A percentile compares a stretch with the other conserved stretches of the same genome.
These are phyloP conservation scores for Parmelia sp. DNA, from an alignment of 495 filamentous ascomycete species.

Conservation along the genomic window DNA sequence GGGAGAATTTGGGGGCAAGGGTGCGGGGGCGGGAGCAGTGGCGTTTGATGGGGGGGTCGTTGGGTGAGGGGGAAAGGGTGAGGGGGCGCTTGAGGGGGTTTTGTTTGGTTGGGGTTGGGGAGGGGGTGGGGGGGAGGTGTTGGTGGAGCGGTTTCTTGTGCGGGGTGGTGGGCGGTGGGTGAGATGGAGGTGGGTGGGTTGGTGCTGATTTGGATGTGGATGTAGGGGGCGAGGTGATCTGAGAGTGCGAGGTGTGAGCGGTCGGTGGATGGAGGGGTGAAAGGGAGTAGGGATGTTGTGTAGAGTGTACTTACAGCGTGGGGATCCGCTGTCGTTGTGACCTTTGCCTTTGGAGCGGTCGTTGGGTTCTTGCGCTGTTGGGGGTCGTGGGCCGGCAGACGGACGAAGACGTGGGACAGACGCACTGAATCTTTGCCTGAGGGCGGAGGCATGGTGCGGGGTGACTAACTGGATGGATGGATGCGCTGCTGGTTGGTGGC, in stretches of 20 bases:
- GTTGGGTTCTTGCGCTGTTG: background rate
- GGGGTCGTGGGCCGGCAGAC: background rate
- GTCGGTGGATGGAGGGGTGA: background rate
- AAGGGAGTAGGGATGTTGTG: background rate
- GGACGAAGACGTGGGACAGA: background rate
- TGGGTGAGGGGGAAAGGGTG: background rate
- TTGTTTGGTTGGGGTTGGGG: slow-evolving; percentile 2
- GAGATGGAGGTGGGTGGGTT: background rate
- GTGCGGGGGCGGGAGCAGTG: background rate
- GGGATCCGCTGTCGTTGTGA: background rate
- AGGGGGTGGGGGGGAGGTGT: background rate
- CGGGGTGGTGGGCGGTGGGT: background rate
- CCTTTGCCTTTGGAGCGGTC: too few relatives aligned
- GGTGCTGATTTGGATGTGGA: background rate
- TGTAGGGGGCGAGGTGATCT: too few relatives aligned
- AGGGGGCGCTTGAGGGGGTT: slow-evolving; percentile 3
- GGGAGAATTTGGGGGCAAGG: background rate
- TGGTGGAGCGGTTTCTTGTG: background rate
- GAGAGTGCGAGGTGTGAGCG: background rate
- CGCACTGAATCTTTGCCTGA: background rate
- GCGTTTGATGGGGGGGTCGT: background rate
- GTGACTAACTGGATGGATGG: background rate
- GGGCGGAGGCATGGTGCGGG: background rate
- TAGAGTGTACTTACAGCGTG: background rate
- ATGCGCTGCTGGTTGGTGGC: background rate